Conservation (phyloP, 148 eudicot genomes). For the Cornus suecica region DNA sequence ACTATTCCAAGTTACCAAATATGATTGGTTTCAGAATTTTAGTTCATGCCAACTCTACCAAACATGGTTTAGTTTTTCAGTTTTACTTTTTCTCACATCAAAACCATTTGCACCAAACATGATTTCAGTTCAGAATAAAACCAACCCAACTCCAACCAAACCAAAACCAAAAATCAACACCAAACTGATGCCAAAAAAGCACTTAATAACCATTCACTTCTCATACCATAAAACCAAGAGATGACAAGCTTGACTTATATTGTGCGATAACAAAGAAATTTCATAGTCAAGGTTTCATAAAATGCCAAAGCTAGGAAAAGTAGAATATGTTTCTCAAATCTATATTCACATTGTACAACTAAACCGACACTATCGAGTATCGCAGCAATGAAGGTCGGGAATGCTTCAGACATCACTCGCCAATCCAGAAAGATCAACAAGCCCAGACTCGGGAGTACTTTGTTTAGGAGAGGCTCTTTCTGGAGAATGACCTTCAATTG, state of each 20-base stretch:
- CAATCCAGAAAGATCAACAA: conserved; percentile 65
- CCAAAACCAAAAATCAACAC: too few species aligned
- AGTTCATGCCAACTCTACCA: too few species aligned
- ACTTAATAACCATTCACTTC: not conserved
- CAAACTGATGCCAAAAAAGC: too few species aligned
- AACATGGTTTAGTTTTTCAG: too few species aligned
- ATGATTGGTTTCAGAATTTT: too few species aligned
- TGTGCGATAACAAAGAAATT: not conserved
- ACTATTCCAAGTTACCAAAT: too few species aligned
- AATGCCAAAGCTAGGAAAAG: not conserved
- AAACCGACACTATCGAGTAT: not conserved
- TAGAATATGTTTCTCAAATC: not conserved
- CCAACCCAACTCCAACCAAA: too few species aligned
- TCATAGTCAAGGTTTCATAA: not conserved
- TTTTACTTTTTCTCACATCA: too few species aligned
- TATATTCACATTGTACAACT: not conserved
- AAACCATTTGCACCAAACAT: too few species aligned
- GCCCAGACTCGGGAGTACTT: conserved; percentile 39
- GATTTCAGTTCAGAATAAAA: too few species aligned
- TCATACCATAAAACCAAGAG: not conserved
- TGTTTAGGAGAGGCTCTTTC: conserved; percentile 21
- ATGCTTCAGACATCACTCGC: conserved; percentile 59
- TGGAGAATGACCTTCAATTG: conserved; percentile 39
- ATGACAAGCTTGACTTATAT: too few species aligned
- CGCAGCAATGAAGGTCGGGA: not conserved